phyloP scores from a whole-genome alignment of 2,329 filamentous ascomycete genomes.

The Atkinsonella texensis region DNA sequence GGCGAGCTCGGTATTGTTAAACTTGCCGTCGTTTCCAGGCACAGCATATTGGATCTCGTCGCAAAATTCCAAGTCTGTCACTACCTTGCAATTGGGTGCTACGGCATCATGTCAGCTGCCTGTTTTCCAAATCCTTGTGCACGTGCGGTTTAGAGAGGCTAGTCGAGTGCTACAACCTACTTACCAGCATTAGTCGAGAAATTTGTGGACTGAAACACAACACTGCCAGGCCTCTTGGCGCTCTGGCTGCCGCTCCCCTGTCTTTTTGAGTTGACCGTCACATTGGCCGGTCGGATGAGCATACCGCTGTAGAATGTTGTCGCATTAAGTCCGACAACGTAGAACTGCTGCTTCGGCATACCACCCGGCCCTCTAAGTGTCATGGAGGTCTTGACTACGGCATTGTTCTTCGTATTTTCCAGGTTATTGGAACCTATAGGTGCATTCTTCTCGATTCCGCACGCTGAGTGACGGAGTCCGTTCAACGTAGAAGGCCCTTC shows the following conservation, averaged over 20 bases:
- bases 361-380: slow-evolving; percentile 54
- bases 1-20: slow-evolving; percentile 50
- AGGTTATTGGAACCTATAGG: slow-evolving; percentile 45
- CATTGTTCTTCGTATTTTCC: slow-evolving; percentile 15
- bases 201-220: slow-evolving; percentile 57
- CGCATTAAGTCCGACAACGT: slow-evolving; percentile 61
- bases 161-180: slow-evolving; percentile 12
- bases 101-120: slow-evolving; percentile 4
- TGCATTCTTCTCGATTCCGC: slow-evolving; percentile 59
- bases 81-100: slow-evolving; percentile 73
- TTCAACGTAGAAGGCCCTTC: slow-evolving; percentile 42
- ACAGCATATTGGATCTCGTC: slow-evolving; percentile 83
- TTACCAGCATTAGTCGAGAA: slow-evolving; percentile 70
- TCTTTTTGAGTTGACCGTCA: slow-evolving; percentile 31
- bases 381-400: slow-evolving; percentile 47
- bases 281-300: slow-evolving; percentile 49
- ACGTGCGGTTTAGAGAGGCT: background rate
- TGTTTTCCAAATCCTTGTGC: background rate
- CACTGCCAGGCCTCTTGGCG: slow-evolving; percentile 52
- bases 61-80: slow-evolving; percentile 84
- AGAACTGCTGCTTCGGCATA: slow-evolving; percentile 78
- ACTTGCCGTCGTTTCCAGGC: slow-evolving; percentile 59
- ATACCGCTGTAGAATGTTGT: slow-evolving; percentile 63
- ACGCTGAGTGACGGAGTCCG: slow-evolving; percentile 71
- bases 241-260: slow-evolving; percentile 14